phyloP scores from a whole-genome alignment of 2,329 filamentous ascomycete genomes.

The Xylaria sp. region DNA sequence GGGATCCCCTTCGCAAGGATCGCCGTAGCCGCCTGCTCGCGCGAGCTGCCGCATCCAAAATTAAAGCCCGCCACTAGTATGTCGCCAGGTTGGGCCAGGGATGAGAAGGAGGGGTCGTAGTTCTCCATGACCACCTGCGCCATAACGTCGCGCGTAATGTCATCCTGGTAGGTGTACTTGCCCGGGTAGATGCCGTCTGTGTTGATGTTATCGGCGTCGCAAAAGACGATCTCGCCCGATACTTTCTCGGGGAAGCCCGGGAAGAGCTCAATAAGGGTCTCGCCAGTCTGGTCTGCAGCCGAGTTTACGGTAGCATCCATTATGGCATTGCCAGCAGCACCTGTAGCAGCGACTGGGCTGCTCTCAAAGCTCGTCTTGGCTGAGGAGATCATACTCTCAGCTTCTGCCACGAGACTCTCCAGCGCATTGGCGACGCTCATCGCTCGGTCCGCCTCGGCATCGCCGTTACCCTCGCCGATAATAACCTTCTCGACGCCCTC shows the following conservation, averaged over 20 bases:
- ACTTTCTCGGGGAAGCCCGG: conserved; percentile 89
- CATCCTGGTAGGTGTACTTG: conserved; percentile 62
- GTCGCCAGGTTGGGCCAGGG: neutral
- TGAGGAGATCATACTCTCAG: no score
- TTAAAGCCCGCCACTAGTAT: neutral
- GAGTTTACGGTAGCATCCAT: no score
- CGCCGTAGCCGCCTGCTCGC: neutral
- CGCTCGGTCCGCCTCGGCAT: neutral
- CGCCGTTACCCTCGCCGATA: conserved; percentile 53
- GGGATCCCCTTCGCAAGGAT: conserved; percentile 64
- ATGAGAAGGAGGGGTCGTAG: neutral
- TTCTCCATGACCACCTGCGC: neutral
- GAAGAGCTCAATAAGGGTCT: conserved; percentile 60
- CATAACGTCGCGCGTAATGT: neutral
- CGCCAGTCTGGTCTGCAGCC: no score
- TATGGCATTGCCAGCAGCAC: neutral
- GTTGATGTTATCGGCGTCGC: conserved; percentile 36
- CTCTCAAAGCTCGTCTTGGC: no score
- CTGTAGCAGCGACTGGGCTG: neutral
- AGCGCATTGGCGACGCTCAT: no score
- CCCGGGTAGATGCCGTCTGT: conserved; percentile 79
- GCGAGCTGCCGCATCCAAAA: neutral
- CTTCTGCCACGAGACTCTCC: no score
- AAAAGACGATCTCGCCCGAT: conserved; percentile 76
- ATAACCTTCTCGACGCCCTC: conserved; percentile 73